These are phyloP conservation scores for Lactarius indigo DNA, from an alignment of 768 basidiomycete genomes.

Conservation along the genomic window DNA sequence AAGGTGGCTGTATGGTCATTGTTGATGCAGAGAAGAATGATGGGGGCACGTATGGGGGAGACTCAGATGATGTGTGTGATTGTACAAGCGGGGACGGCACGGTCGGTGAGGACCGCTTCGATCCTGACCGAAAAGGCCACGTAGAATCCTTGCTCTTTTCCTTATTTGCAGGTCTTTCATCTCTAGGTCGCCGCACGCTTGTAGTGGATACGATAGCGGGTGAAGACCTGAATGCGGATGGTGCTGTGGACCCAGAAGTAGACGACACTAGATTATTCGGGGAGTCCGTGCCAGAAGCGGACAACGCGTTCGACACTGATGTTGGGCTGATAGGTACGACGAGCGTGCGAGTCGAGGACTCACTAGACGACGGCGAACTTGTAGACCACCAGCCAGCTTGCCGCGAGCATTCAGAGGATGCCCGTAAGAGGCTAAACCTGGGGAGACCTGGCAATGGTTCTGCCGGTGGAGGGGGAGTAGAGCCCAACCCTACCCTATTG, in stretches of 20 bases:
- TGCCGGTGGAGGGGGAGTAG: slow-evolving; percentile 6
- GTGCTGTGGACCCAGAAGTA: background rate
- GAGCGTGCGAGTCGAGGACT: slow-evolving; percentile 20
- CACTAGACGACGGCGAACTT: slow-evolving; percentile 21
- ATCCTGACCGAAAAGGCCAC: slow-evolving; percentile 14
- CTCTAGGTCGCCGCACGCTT: slow-evolving; percentile 6
- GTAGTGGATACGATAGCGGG: background rate
- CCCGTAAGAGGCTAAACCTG: slow-evolving; percentile 11
- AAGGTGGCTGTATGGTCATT: background rate
- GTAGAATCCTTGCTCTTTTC: slow-evolving; percentile 18
- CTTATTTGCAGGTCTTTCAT: background rate
- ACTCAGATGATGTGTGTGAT: slow-evolving; percentile 9
- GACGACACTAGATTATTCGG: background rate
- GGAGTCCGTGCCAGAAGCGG: slow-evolving; percentile 8
- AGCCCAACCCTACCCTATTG: slow-evolving; percentile 8
- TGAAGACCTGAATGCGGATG: slow-evolving; percentile 4
- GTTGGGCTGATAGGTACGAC: background rate
- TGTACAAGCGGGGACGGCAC: slow-evolving; percentile 17
- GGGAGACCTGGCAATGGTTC: slow-evolving; percentile 14
- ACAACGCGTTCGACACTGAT: slow-evolving; percentile 4
- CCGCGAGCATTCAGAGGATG: slow-evolving; percentile 11
- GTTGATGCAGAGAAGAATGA: slow-evolving; percentile 24
- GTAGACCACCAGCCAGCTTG: slow-evolving; percentile 1
- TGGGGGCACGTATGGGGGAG: slow-evolving; percentile 20
- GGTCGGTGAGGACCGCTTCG: slow-evolving; percentile 19